Evolutionary conservation across 441 rosid species (phyloP).

Genomic region (Daphne laureola): DNA sequence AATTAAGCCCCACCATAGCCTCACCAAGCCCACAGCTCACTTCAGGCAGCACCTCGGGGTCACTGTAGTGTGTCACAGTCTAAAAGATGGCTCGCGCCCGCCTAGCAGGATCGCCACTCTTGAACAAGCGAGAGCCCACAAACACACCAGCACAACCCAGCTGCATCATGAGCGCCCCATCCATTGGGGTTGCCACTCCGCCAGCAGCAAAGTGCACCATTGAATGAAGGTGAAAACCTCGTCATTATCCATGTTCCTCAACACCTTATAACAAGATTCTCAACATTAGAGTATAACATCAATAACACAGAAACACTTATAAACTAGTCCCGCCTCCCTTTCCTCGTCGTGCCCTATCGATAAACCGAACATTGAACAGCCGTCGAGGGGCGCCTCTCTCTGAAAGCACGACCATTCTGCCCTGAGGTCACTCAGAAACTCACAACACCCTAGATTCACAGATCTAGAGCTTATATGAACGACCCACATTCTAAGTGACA

Average conservation of each 20-base stretch:
- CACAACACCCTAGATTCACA: too few relatives aligned
- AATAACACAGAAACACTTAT: too few relatives aligned
- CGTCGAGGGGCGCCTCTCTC: too few relatives aligned
- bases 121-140: conserved; percentile 87
- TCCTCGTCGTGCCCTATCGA: too few relatives aligned
- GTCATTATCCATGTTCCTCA: conserved; percentile 89
- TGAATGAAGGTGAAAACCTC: conserved; percentile 80
- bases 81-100: conserved; percentile 90
- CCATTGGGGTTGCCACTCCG: conserved; percentile 94
- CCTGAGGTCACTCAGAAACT: too few relatives aligned
- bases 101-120: conserved; percentile 85
- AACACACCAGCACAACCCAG: conserved; percentile 90
- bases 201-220: conserved; percentile 98
- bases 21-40: conserved; percentile 89
- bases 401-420: too few relatives aligned
- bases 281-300: too few relatives aligned
- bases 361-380: too few relatives aligned
- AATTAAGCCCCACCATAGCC: conserved; percentile 92
- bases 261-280: conserved; percentile 23
- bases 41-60: conserved; percentile 73
- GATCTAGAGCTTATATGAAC: too few relatives aligned
- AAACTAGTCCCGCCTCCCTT: too few relatives aligned
- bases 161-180: conserved; percentile 98
- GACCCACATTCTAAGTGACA: too few relatives aligned
- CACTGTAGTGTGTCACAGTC: conserved; percentile 91